Percentiles rank a stretch among this genome's conserved stretches.
Conservation (phyloP, 2,329 filamentous ascomycete species). For the Exophiala aquamarina region DNA sequence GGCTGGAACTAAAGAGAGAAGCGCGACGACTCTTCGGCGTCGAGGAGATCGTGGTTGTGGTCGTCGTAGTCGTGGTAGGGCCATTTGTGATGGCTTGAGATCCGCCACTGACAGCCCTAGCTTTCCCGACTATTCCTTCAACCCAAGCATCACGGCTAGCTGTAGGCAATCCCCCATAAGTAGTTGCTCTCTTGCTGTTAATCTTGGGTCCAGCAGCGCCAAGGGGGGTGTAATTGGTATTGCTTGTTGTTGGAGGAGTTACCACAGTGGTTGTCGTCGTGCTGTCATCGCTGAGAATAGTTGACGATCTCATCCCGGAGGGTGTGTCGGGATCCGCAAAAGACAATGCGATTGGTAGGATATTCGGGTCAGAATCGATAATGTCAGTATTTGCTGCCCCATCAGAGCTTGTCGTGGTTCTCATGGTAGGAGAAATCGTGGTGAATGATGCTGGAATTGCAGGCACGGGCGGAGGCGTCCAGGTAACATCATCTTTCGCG, state of each 20-base stretch:
- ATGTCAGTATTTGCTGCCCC: slow-evolving; percentile 1
- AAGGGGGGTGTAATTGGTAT: slow-evolving; percentile 38
- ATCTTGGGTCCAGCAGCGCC: slow-evolving; percentile 47
- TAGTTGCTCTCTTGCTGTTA: slow-evolving; percentile 40
- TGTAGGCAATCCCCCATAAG: slow-evolving; percentile 37
- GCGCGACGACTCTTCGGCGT: slow-evolving; percentile 12
- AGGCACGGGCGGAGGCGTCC: slow-evolving; percentile 24
- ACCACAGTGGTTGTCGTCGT: slow-evolving; percentile 20
- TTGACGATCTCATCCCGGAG: slow-evolving; percentile 4
- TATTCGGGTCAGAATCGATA: neutral
- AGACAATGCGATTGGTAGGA: neutral
- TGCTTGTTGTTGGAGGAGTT: slow-evolving; percentile 18
- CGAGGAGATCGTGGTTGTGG: slow-evolving; percentile 21
- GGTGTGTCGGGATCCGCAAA: neutral
- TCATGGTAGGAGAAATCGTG: slow-evolving; percentile 10
- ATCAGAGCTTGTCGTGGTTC: slow-evolving; percentile 10
- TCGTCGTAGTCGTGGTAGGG: slow-evolving; percentile 21
- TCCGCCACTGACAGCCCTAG: slow-evolving; percentile 32
- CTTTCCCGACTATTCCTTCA: slow-evolving; percentile 46
- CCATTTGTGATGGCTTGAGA: slow-evolving; percentile 13
- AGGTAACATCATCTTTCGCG: slow-evolving; percentile 2
- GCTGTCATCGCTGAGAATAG: slow-evolving; percentile 11
- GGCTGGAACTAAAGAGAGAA: slow-evolving; percentile 12
- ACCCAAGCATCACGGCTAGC: slow-evolving; percentile 48
- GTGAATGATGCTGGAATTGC: slow-evolving; percentile 21